Base-by-base conservation (phyloP, 345 rosid genomes). In the Pugionium dolabratum region DNA sequence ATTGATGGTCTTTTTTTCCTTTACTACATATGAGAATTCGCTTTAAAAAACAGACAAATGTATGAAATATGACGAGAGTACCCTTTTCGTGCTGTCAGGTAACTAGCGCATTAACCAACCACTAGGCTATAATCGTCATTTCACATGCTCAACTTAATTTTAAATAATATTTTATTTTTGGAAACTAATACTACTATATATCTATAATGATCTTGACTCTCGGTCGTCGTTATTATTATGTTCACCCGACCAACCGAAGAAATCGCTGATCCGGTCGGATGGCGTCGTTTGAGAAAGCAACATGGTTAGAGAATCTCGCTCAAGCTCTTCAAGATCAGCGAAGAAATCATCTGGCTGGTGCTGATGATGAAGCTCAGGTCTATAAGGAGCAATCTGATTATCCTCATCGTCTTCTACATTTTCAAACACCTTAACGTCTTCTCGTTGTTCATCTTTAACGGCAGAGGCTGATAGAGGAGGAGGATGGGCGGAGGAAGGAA, bases 281-380 rank as follows among this genome's bases (percentile, higher is more conserved):
- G 9, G 65, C 64, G 68, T 5, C 54, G 69, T 61, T 67, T 79
- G 85, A 37, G 70, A 62, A 46, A 86, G 85, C 73, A 86, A 71
- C 45, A 86, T 76, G 61, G 80, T 76, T 58, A 85, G 78, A 76
- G 84, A 90, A 67, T 80, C 88, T 5, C 80, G 69, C 56, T 82
- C 89, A 43, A 91, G 70, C 64, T 80, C 97, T 10, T 85, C 91
- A 72, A 91, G 74, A 29, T 82, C 89, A n/a, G 89, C 87, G 25
- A 84, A 84, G 76, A 84, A 84, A 67, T 84, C 86, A 37, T 82
- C 81, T 39, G 62, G 49, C 9, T 56, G 70, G 34, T 55, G 48
- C 33, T 67, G 62, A 61, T 53, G 41, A 58, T 58, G 54, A 43
- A 62, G 36, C 63, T 62, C 69, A 1, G 69, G 69, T 64, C 62